A percentile compares a stretch with the other conserved stretches of the same genome.
These are phyloP conservation scores for Penicillium fuscoglaucum DNA, from an alignment of 2,329 filamentous ascomycete genomes.

Conservation along the genomic window DNA sequence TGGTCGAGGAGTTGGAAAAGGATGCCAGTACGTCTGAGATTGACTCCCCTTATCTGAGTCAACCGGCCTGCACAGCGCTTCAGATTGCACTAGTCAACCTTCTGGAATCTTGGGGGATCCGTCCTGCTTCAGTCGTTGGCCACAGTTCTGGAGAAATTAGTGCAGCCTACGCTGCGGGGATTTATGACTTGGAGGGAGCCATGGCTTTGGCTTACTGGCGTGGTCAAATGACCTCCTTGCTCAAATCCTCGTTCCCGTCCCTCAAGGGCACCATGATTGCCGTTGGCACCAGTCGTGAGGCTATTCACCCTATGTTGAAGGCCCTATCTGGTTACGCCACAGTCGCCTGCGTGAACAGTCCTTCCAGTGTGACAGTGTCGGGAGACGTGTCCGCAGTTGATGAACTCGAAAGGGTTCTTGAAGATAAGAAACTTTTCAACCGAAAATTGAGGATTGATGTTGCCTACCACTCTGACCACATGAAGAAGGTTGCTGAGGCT, in stretches of 20 bases:
- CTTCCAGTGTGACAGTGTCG: conserved; percentile 25
- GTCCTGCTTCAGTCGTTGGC: conserved; percentile 20
- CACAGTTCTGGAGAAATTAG: conserved; percentile 29
- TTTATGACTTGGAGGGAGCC: conserved; percentile 19
- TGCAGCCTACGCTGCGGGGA: conserved; percentile 24
- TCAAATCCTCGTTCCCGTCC: conserved; percentile 21
- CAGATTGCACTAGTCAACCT: conserved; percentile 24
- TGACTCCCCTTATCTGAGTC: conserved; percentile 22
- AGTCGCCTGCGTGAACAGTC: conserved; percentile 26
- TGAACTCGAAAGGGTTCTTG: conserved; percentile 16
- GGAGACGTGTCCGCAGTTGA: conserved; percentile 22
- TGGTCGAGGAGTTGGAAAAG: conserved; percentile 18
- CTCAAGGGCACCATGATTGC: conserved; percentile 34
- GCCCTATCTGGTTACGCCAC: conserved; percentile 19
- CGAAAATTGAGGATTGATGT: conserved; percentile 36
- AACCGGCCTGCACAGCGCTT: conserved; percentile 24
- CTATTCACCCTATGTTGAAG: conserved; percentile 18
- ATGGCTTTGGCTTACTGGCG: conserved; percentile 27
- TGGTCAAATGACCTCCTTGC: conserved; percentile 21
- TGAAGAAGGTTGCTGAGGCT: conserved; percentile 23
- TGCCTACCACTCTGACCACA: conserved; percentile 26
- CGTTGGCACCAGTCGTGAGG: conserved; percentile 24
- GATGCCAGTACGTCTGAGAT: conserved; percentile 15
- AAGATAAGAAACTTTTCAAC: conserved; percentile 23
- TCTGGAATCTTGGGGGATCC: conserved; percentile 21